These are phyloP conservation scores for Rhizopus sp. DNA, from an alignment of 371 early-diverging fungal genomes.

Conservation along the genomic window DNA sequence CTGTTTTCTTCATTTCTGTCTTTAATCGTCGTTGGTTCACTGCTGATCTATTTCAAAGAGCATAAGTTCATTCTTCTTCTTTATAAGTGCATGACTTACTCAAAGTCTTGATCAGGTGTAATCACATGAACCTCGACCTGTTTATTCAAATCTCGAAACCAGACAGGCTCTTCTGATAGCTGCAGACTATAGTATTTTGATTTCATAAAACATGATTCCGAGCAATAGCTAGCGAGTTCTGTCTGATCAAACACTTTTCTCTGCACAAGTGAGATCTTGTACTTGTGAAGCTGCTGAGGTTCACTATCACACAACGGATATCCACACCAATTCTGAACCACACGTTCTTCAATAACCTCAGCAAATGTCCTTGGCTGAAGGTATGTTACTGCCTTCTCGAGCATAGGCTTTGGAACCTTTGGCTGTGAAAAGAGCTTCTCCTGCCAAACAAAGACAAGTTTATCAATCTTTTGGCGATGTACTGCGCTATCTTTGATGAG, in stretches of 20 bases:
- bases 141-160: slow-evolving; percentile 38
- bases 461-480: slow-evolving; percentile 49
- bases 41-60: slow-evolving; percentile 25
- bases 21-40: slow-evolving; percentile 26
- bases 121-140: slow-evolving; percentile 30
- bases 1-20: slow-evolving; percentile 7
- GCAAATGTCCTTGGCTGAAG: slow-evolving; percentile 56
- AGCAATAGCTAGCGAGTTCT: slow-evolving; percentile 62
- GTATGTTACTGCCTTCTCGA: slow-evolving; percentile 38
- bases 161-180: slow-evolving; percentile 68
- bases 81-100: slow-evolving; percentile 26
- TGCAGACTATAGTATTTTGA: slow-evolving; percentile 64
- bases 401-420: slow-evolving; percentile 11
- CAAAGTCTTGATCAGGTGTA: slow-evolving; percentile 28
- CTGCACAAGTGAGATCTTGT: slow-evolving; percentile 58
- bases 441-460: slow-evolving; percentile 60
- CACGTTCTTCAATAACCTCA: slow-evolving; percentile 68
- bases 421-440: slow-evolving; percentile 51
- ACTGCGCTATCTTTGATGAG: slow-evolving; percentile 52
- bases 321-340: slow-evolving; percentile 65
- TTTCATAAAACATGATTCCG: slow-evolving; percentile 60
- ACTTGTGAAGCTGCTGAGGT: slow-evolving; percentile 40
- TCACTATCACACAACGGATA: slow-evolving; percentile 64
- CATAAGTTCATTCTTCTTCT: slow-evolving; percentile 8
- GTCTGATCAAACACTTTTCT: slow-evolving; percentile 71